Evolutionary conservation across 2,329 filamentous ascomycete species (phyloP).

Genomic region (Aspergillus terreus): DNA sequence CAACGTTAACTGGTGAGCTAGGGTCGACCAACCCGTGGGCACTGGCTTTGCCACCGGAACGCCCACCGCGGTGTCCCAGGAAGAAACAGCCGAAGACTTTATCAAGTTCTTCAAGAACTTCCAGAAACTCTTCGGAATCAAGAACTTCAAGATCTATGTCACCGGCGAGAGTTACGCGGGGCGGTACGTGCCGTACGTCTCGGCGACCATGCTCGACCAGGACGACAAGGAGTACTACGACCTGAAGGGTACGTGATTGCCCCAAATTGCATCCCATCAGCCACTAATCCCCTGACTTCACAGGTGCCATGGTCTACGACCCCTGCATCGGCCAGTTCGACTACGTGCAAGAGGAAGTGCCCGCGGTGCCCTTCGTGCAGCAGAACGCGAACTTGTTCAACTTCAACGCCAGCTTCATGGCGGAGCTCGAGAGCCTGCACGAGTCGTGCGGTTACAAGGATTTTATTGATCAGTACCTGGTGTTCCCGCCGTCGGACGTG

Average conservation of each 20-base stretch:
- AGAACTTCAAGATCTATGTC: conserved; percentile 69
- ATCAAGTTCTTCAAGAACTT: conserved; percentile 79
- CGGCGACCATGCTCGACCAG: conserved; percentile 67
- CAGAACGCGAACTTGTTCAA: conserved; percentile 42
- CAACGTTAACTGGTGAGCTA: conserved; percentile 5
- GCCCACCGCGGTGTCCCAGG: conserved; percentile 62
- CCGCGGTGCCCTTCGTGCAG: conserved; percentile 42
- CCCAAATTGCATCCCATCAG: background rate
- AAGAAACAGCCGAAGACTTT: conserved; percentile 67
- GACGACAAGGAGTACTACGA: conserved; percentile 67
- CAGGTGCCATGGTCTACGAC: conserved; percentile 65
- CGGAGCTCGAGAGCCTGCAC: conserved; percentile 38
- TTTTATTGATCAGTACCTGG: conserved; percentile 50
- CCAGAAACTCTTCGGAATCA: conserved; percentile 63
- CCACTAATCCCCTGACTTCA: background rate
- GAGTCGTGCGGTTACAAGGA: conserved; percentile 45
- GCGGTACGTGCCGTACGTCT: conserved; percentile 69
- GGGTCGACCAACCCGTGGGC: conserved; percentile 43
- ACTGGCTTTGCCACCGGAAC: conserved; percentile 68
- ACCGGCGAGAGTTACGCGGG: conserved; percentile 71
- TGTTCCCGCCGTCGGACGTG: conserved; percentile 42
- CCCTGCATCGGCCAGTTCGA: conserved; percentile 51
- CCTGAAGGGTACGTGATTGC: conserved; percentile 49
- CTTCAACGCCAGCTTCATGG: conserved; percentile 43
- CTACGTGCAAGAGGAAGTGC: conserved; percentile 30